Evolutionary conservation across 2,329 filamentous ascomycete genomes (phyloP).

Genomic region (Podosphaera xanthii): DNA sequence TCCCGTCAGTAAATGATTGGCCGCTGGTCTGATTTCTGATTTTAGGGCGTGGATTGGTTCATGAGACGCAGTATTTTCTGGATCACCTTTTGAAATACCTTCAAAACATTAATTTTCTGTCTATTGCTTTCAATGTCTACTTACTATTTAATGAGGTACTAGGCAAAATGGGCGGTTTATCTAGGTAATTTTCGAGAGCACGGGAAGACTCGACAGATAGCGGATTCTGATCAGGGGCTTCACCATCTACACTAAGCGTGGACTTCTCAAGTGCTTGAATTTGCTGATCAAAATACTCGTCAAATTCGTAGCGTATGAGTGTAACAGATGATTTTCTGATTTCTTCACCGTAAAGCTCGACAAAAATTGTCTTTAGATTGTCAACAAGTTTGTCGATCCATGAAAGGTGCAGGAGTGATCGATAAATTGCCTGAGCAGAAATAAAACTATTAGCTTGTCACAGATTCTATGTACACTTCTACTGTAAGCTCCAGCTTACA

Average conservation of each 20-base stretch:
- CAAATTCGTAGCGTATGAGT: conserved; percentile 63
- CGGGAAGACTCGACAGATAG: conserved; percentile 8
- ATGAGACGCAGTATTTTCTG: conserved; percentile 13
- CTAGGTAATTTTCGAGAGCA: conserved; percentile 9
- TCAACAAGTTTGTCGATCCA: conserved; percentile 96
- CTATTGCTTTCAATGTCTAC: not conserved
- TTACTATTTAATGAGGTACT: conserved; percentile 14
- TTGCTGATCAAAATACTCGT: conserved; percentile 87
- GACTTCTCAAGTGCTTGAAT: conserved; percentile 54
- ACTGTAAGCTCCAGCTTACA: conserved; percentile 25
- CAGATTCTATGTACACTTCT: not conserved
- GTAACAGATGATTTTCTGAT: conserved; percentile 61
- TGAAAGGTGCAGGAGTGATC: conserved; percentile 77
- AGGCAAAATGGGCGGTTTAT: conserved; percentile 27
- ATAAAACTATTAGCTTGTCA: not conserved
- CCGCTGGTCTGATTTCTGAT: conserved; percentile 51
- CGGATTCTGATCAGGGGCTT: conserved; percentile 10
- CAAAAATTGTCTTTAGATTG: conserved; percentile 79
- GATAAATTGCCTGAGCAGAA: conserved; percentile 60
- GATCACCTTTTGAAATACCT: conserved; percentile 13
- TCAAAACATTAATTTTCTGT: conserved; percentile 1
- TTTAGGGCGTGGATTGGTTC: conserved; percentile 49
- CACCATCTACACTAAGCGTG: conserved; percentile 16
- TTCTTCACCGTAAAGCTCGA: conserved; percentile 74
- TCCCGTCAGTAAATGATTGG: conserved; percentile 43